phyloP scores from a whole-genome alignment of 2,329 filamentous ascomycete species.

The Calonectria ilicicola region DNA sequence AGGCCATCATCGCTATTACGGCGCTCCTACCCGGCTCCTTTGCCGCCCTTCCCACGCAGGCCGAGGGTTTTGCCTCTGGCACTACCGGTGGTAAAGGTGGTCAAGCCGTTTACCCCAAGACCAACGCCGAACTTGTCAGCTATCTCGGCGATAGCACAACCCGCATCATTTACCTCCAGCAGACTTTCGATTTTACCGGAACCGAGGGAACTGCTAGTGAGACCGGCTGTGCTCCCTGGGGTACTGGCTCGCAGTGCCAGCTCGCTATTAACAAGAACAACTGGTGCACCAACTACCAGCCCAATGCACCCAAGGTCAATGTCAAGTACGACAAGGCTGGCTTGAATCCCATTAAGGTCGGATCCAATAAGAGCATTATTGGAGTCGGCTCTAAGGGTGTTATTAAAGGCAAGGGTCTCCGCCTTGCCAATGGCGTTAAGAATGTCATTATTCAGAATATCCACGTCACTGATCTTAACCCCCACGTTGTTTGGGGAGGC shows the following conservation, averaged over 20 bases:
- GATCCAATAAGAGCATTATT: slow-evolving; percentile 67
- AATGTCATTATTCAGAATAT: slow-evolving; percentile 72
- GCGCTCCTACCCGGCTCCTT: neutral
- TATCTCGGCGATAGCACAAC: slow-evolving; percentile 65
- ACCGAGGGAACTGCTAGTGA: slow-evolving; percentile 63
- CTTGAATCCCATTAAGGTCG: slow-evolving; percentile 60
- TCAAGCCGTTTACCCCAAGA: slow-evolving; percentile 60
- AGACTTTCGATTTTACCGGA: slow-evolving; percentile 65
- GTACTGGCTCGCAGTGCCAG: slow-evolving; percentile 64
- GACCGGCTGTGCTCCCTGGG: slow-evolving; percentile 68
- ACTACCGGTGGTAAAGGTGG: neutral
- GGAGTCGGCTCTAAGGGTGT: slow-evolving; percentile 63
- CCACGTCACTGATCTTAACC: slow-evolving; percentile 64
- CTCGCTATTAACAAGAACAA: slow-evolving; percentile 68
- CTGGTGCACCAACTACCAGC: slow-evolving; percentile 70
- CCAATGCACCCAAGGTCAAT: slow-evolving; percentile 55
- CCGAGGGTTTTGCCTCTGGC: neutral
- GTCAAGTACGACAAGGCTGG: slow-evolving; percentile 63
- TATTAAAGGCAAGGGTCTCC: slow-evolving; percentile 68
- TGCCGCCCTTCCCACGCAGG: neutral
- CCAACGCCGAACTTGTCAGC: slow-evolving; percentile 65
- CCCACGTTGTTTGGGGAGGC: slow-evolving; percentile 68
- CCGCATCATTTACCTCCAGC: slow-evolving; percentile 68
- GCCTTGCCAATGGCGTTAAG: slow-evolving; percentile 56
- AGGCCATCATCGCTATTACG: neutral